Conservation (phyloP, 306 rosid species). For the Alnus rubra region DNA sequence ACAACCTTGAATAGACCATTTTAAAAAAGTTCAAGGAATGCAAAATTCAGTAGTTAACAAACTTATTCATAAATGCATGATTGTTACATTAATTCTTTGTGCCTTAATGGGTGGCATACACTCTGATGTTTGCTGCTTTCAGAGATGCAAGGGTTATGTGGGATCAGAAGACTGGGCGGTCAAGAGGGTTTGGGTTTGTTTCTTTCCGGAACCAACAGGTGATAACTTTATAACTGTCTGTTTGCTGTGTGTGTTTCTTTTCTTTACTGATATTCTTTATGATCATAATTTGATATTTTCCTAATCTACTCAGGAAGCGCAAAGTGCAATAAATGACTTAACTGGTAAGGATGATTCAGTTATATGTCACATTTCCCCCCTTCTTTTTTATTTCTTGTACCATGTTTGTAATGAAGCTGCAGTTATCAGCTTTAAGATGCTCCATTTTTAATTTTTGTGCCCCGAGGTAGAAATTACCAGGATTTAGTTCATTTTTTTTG, state of each 20-base stretch:
- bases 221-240: conserved; percentile 9
- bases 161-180: conserved; percentile 99
- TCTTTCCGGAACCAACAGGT: conserved; percentile 95
- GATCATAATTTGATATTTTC: conserved; percentile 22
- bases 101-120: background rate
- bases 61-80: background rate
- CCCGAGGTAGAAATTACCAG: background rate
- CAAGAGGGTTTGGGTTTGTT: conserved; percentile 98
- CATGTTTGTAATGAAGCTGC: no score
- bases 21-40: background rate
- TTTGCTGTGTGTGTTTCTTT: background rate
- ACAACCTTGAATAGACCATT: background rate
- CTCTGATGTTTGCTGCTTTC: conserved; percentile 32
- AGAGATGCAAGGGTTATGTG: conserved; percentile 99
- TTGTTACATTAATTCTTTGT: background rate
- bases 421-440: background rate
- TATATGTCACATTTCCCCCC: background rate
- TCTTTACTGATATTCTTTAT: background rate
- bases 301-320: conserved; percentile 69
- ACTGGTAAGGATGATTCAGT: conserved; percentile 63
- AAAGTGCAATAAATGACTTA: conserved; percentile 91
- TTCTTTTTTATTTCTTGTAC: background rate
- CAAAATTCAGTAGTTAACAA: background rate
- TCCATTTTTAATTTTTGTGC: background rate
- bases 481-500: background rate